Evolutionary conservation across 202 grass and related monocot genomes (phyloP).

Genomic region (Carex arenaria): DNA sequence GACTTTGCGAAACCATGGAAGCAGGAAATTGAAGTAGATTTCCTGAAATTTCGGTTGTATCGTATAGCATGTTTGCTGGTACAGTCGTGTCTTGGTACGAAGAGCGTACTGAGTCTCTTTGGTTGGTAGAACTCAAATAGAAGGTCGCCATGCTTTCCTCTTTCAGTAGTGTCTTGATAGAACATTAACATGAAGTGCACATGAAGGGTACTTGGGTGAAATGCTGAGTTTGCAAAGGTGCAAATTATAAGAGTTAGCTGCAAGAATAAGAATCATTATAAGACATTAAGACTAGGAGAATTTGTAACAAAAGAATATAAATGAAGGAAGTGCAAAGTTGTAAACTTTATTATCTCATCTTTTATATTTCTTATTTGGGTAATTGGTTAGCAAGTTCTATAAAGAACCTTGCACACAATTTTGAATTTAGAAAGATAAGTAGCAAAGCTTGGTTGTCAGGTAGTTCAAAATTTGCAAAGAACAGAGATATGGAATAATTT

Average conservation of each 20-base stretch:
- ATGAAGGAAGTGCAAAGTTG: background rate
- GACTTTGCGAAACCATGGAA: conserved; percentile 43
- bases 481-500: conserved; percentile 1
- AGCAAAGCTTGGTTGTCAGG: conserved; percentile 19
- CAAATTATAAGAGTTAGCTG: conserved; percentile 19
- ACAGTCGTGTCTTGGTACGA: conserved; percentile 47
- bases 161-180: background rate
- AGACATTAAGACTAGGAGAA: too few species aligned
- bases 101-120: conserved; percentile 42
- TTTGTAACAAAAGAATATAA: conserved; percentile 7
- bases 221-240: background rate
- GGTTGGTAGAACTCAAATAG: conserved; percentile 57
- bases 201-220: conserved; percentile 12
- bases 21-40: conserved; percentile 52
- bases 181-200: conserved; percentile 5
- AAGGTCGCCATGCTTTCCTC: conserved; percentile 62
- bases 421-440: conserved; percentile 9
- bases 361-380: conserved; percentile 16
- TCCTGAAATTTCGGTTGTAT: conserved; percentile 24
- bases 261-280: conserved; percentile 25
- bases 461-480: conserved; percentile 7
- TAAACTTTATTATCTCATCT: background rate
- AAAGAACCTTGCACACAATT: conserved; percentile 16
- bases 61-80: conserved; percentile 29
- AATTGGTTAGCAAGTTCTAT: background rate